Conservation (phyloP, 768 basidiomycete genomes). For the Trametes villosa region DNA sequence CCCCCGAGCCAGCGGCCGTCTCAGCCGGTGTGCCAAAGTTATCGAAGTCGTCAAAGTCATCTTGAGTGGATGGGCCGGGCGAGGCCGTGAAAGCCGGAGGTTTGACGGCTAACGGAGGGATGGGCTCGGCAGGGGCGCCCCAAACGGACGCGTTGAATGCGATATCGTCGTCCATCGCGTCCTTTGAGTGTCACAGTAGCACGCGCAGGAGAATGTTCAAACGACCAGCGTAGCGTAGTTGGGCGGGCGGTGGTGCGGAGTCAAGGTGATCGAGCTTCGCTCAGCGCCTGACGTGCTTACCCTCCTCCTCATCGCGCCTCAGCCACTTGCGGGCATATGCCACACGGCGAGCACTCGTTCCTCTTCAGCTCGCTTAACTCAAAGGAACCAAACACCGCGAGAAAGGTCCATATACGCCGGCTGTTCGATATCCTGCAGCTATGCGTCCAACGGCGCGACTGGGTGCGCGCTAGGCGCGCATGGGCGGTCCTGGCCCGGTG, state of each 20-base stretch:
- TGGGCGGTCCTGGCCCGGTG: slow-evolving; percentile 80
- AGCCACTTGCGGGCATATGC: slow-evolving; percentile 13
- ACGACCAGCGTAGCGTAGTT: slow-evolving; percentile 1
- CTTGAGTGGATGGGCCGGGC: slow-evolving; percentile 30
- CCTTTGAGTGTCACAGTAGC: too few species aligned
- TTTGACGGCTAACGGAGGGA: slow-evolving; percentile 37
- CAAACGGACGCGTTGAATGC: slow-evolving; percentile 76
- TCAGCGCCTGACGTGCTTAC: slow-evolving; percentile 1
- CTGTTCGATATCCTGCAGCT: slow-evolving; percentile 77
- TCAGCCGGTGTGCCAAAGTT: slow-evolving; percentile 58
- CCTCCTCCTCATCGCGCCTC: neutral
- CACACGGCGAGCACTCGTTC: slow-evolving; percentile 47
- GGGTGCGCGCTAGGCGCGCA: slow-evolving; percentile 62
- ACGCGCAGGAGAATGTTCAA: too few species aligned
- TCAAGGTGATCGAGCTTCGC: slow-evolving; percentile 19
- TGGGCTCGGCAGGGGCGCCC: slow-evolving; percentile 51
- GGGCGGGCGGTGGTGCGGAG: neutral
- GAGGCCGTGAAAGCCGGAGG: slow-evolving; percentile 24
- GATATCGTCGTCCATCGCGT: slow-evolving; percentile 70
- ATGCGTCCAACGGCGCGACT: slow-evolving; percentile 68
- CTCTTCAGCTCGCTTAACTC: slow-evolving; percentile 64
- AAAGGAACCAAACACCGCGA: slow-evolving; percentile 53
- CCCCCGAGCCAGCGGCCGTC: slow-evolving; percentile 42
- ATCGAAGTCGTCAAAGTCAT: slow-evolving; percentile 53
- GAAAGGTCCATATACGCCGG: slow-evolving; percentile 75